These are phyloP conservation scores for Amanita muscaria DNA, from an alignment of 768 basidiomycete species.

Conservation along the genomic window DNA sequence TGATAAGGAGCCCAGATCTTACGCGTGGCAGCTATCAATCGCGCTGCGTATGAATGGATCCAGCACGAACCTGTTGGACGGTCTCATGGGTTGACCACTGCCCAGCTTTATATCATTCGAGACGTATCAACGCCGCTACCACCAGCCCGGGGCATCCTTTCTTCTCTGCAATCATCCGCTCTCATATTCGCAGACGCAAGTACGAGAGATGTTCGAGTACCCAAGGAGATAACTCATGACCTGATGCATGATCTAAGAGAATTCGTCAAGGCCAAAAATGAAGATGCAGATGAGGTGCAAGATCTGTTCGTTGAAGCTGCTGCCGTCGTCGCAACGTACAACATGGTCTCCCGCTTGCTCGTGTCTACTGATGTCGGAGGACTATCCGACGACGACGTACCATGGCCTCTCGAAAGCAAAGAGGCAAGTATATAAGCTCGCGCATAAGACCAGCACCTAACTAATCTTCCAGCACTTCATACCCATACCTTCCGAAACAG, in stretches of 20 bases:
- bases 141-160: constrained; percentile 31
- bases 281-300: constrained; percentile 21
- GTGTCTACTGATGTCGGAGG: constrained; percentile 54
- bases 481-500: constrained; percentile 24
- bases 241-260: constrained; percentile 27
- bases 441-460: neutral
- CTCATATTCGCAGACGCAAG: constrained; percentile 52
- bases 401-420: constrained; percentile 40
- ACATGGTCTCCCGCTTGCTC: constrained; percentile 64
- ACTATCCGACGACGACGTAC: constrained; percentile 33
- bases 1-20: constrained; percentile 28
- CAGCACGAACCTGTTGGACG: constrained; percentile 46
- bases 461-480: constrained; percentile 28
- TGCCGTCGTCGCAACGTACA: constrained; percentile 46
- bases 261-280: constrained; percentile 9
- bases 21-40: constrained; percentile 41
- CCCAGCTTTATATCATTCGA: constrained; percentile 48
- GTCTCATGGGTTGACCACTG: constrained; percentile 38
- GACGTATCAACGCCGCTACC: constrained; percentile 35
- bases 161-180: constrained; percentile 41
- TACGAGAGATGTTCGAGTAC: constrained; percentile 39
- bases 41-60: constrained; percentile 47
- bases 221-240: constrained; percentile 28
- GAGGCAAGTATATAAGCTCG: constrained; percentile 23
- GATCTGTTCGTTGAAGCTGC: constrained; percentile 48